Percentiles rank a stretch among this genome's conserved stretches.
These are phyloP conservation scores for Hygrophorus russula DNA, from an alignment of 768 basidiomycete species.

Conservation along the genomic window DNA sequence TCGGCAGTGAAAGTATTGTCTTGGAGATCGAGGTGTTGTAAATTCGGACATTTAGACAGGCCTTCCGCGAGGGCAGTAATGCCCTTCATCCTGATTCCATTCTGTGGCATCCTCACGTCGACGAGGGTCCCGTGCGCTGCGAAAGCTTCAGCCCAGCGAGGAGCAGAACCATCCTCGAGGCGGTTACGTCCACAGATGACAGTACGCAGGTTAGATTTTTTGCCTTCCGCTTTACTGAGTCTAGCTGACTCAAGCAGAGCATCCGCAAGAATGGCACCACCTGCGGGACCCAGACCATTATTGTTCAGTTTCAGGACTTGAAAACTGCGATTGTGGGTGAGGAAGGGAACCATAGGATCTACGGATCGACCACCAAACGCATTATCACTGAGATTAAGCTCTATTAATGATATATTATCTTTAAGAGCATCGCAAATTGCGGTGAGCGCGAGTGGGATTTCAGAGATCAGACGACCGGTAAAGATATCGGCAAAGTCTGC, in stretches of 20 bases:
- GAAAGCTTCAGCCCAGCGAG: slow-evolving; percentile 81
- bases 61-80: slow-evolving; percentile 71
- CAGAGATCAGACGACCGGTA: slow-evolving; percentile 89
- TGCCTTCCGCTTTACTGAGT: slow-evolving; percentile 53
- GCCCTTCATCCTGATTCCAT: slow-evolving; percentile 92
- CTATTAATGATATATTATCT: slow-evolving; percentile 67
- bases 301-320: slow-evolving; percentile 87
- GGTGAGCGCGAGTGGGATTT: slow-evolving; percentile 84
- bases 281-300: slow-evolving; percentile 90
- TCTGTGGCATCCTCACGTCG: slow-evolving; percentile 93
- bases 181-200: slow-evolving; percentile 93
- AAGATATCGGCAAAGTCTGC: slow-evolving; percentile 98
- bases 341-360: slow-evolving; percentile 86
- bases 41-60: slow-evolving; percentile 48
- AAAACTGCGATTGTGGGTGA: slow-evolving; percentile 72
- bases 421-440: slow-evolving; percentile 84
- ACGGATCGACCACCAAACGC: slow-evolving; percentile 94
- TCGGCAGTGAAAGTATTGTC: slow-evolving; percentile 77
- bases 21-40: slow-evolving; percentile 81
- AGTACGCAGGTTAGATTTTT: slow-evolving; percentile 58
- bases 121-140: slow-evolving; percentile 69
- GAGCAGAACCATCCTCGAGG: slow-evolving; percentile 83
- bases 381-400: slow-evolving; percentile 90
- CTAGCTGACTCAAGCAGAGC: slow-evolving; percentile 73
- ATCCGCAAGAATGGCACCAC: slow-evolving; percentile 75